phyloP scores from a whole-genome alignment of 768 basidiomycete species.

The Hydnomerulius pinastri region DNA sequence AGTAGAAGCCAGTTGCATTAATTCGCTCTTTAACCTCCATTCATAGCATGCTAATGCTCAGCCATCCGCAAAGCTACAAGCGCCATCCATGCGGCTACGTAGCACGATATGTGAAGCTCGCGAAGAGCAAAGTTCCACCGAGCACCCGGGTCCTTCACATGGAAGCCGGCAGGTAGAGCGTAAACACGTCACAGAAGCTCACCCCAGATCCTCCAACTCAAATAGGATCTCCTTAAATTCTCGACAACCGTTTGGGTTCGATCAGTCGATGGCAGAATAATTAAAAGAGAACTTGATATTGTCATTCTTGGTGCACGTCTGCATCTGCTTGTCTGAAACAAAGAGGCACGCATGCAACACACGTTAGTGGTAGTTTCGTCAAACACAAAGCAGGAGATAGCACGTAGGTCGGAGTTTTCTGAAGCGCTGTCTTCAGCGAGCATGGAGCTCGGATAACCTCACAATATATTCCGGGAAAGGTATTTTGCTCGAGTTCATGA shows the following conservation, averaged over 20 bases:
- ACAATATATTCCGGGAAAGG: constrained; percentile 12
- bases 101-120: constrained; percentile 18
- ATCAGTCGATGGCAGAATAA: constrained; percentile 10
- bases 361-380: background rate
- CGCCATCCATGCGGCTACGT: too few species aligned
- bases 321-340: constrained; percentile 3
- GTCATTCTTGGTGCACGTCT: background rate
- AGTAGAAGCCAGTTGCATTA: too few species aligned
- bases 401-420: too few species aligned
- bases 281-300: background rate
- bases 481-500: constrained; percentile 21
- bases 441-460: constrained; percentile 22
- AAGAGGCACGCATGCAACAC: background rate
- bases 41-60: background rate
- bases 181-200: constrained; percentile 14
- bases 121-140: constrained; percentile 19
- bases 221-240: constrained; percentile 22
- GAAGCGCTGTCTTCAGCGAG: constrained; percentile 16
- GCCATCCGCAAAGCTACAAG: too few species aligned
- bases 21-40: too few species aligned
- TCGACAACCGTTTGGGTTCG: constrained; percentile 15
- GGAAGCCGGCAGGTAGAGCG: constrained; percentile 19
- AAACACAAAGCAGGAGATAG: too few species aligned
- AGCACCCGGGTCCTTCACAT: constrained; percentile 13
- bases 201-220: constrained; percentile 18